Evolutionary conservation across 1,284 basidiomycete genomes (phyloP), one percentile per base, ranked within the genome.

Genomic region (Ustilago crameri): DNA sequence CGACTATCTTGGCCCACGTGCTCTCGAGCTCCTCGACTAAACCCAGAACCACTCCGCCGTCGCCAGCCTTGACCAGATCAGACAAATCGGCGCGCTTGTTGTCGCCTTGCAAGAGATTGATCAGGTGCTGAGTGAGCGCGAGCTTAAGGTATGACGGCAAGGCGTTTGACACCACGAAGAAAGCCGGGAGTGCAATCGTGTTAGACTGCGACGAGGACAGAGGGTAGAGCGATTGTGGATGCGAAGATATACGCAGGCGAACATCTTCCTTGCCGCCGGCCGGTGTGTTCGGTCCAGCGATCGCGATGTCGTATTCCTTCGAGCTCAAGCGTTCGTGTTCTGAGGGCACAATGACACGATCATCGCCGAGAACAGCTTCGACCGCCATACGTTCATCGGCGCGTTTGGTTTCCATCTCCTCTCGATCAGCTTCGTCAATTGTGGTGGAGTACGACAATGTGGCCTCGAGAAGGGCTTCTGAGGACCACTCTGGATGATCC

Each of bases 121-220:
- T 51, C 26, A 84, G 85, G 38, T 86, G 86, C 2, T 89, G 87
- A n/a, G 93, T 87, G 17, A 96, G 87, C 75, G 95, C 89, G 0
- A 97, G 88, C 32, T 92, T 89, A 65, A 96, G 86, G 82, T 96
- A 97, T 0, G 93, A 87, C 0, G 94, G 89, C 7, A 91, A 85
- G 0, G 88, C 88, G 0, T 84, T 80, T 1, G 93, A 93, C 0
- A 90, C 87, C 57, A 96, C 84, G 80, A 90, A 95, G 83, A 94
- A 89, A 0, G 88, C 84, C 0, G 93, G 93, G 5, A 89, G 86
- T 62, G 85, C 85, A 5, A 82, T 3, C 1, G 35, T 35, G 15
- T 58, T 27, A 1, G 43, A n/a, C 18, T 42, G 48, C n/a, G 56
- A 56, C 10, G 26, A 30, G 1, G 59, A 54, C 2, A 51, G 26